Conservation (phyloP, 352 stramenopile genomes). For the Blastocystis sp. region DNA sequence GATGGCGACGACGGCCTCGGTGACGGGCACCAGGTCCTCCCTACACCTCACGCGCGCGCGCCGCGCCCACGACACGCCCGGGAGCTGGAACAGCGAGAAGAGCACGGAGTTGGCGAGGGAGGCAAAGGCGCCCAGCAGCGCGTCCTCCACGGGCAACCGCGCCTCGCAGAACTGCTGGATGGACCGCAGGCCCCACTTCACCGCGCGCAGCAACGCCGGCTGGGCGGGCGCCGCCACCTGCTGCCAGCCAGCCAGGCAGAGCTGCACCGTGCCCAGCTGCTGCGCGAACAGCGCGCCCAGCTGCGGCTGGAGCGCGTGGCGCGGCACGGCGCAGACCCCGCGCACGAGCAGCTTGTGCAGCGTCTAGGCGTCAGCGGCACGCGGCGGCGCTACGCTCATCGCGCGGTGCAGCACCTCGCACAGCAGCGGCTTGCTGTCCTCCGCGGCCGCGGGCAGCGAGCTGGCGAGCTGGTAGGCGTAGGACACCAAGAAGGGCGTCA, state of each 20-base stretch:
- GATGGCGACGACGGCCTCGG: not conserved
- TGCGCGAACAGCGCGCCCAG: not conserved
- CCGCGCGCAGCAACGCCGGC: not conserved
- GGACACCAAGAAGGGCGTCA: not conserved
- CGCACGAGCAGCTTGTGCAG: slow-evolving; percentile 7
- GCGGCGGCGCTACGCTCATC: slow-evolving; percentile 5
- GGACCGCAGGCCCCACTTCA: slow-evolving; percentile 54
- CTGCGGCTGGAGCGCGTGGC: not conserved
- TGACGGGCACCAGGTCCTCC: slow-evolving; percentile 1
- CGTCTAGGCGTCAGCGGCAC: not conserved
- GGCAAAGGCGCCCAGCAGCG: not conserved
- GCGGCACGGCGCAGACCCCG: not conserved
- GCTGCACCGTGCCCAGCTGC: not conserved
- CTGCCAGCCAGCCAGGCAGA: not conserved
- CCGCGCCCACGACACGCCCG: not conserved
- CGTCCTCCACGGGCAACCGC: not conserved
- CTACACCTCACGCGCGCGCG: not conserved
- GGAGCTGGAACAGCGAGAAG: slow-evolving; percentile 8
- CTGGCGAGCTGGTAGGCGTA: not conserved
- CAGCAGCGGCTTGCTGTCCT: not conserved
- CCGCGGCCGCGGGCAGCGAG: not conserved
- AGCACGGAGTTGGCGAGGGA: slow-evolving; percentile 26
- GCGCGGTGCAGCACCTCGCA: slow-evolving; percentile 4
- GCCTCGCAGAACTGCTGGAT: not conserved
- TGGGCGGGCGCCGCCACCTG: not conserved